Evolutionary conservation across 2,329 filamentous ascomycete species (phyloP).

Genomic region (Monilinia vaccinii-corymbosi): DNA sequence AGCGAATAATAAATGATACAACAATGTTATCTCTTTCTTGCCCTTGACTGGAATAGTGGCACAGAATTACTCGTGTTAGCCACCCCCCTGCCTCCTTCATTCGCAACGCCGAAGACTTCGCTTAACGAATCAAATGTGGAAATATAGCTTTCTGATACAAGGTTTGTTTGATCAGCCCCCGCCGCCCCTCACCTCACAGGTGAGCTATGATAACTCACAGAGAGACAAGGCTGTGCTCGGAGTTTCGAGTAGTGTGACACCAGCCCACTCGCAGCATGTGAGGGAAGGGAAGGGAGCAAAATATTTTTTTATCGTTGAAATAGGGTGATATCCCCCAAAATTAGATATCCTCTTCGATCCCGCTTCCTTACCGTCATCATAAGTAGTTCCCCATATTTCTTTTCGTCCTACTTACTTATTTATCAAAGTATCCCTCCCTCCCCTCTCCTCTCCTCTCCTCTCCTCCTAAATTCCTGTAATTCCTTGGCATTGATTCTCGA

Average conservation of each 20-base stretch:
- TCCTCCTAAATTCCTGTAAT: background rate
- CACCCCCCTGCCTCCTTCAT: slow-evolving; percentile 1
- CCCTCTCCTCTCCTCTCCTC: too few species aligned
- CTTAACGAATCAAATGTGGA: background rate
- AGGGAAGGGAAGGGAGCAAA: too few species aligned
- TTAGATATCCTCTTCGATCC: background rate
- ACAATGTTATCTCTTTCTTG: background rate
- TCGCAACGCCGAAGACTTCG: background rate
- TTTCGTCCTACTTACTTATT: background rate
- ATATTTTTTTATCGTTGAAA: background rate
- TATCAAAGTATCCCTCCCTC: background rate
- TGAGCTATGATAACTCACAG: background rate
- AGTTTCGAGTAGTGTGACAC: slow-evolving; percentile 7
- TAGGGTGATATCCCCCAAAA: background rate
- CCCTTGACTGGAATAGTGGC: background rate
- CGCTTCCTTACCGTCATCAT: background rate
- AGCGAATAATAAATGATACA: background rate
- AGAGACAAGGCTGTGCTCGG: slow-evolving; percentile 7
- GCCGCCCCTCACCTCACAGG: slow-evolving; percentile 2
- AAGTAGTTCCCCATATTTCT: background rate
- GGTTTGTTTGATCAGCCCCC: slow-evolving; percentile 5
- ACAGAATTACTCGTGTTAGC: background rate
- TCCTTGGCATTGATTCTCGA: slow-evolving; percentile 1
- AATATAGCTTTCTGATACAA: slow-evolving; percentile 1
- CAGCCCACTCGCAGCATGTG: background rate